These are phyloP conservation scores for Alternaria dauci DNA, from an alignment of 2,329 filamentous ascomycete species.

Conservation along the genomic window DNA sequence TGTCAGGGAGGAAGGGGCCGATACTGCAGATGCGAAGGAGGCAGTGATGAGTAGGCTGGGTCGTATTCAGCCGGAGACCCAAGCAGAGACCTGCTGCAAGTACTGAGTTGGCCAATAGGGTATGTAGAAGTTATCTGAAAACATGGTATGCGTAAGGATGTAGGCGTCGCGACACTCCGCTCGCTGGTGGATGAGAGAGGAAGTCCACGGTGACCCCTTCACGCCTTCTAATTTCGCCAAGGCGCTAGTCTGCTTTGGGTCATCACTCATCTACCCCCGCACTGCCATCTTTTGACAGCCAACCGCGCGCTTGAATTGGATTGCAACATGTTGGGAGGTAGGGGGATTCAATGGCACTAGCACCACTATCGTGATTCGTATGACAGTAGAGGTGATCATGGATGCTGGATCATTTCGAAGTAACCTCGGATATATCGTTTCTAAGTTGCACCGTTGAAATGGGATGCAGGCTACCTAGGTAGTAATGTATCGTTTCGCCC, in stretches of 20 bases:
- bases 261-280: neutral
- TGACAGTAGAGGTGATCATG: neutral
- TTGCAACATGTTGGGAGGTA: neutral
- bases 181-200: neutral
- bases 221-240: neutral
- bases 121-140: neutral
- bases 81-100: neutral
- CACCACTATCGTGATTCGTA: neutral
- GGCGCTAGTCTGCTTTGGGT: neutral
- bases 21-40: constrained; percentile 34
- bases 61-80: neutral
- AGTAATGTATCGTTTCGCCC: too few relatives aligned
- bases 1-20: constrained; percentile 45
- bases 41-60: constrained; percentile 1
- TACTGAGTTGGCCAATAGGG: neutral
- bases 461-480: too few relatives aligned
- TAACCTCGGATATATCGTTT: too few relatives aligned
- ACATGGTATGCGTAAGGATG: neutral
- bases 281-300: neutral
- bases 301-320: too few relatives aligned
- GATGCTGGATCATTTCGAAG: too few relatives aligned
- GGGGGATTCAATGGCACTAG: neutral
- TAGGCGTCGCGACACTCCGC: neutral
- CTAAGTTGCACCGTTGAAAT: too few relatives aligned
- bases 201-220: neutral